Evolutionary conservation across 768 basidiomycete species (phyloP).

Genomic region (Melanogaster broomeanus): DNA sequence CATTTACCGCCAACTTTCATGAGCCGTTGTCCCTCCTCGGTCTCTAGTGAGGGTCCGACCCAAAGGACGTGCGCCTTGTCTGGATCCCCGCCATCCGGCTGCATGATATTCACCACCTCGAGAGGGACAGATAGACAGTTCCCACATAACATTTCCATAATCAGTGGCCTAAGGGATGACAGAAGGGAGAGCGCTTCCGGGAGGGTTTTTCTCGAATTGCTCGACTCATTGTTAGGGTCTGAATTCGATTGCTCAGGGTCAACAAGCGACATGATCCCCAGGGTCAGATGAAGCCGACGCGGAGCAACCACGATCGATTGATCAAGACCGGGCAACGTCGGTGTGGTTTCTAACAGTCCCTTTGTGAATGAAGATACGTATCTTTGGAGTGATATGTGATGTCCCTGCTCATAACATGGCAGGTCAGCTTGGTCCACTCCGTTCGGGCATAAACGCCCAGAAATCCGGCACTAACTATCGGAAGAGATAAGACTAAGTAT

Average conservation of each 20-base stretch:
- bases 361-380: conserved; percentile 39
- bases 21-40: conserved; percentile 32
- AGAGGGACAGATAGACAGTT: conserved; percentile 42
- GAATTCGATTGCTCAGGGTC: conserved; percentile 10
- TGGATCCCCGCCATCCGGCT: conserved; percentile 35
- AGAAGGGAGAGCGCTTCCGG: conserved; percentile 46
- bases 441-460: conserved; percentile 11
- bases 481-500: conserved; percentile 34
- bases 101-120: conserved; percentile 51
- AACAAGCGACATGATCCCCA: conserved; percentile 70
- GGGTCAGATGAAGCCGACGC: conserved; percentile 67
- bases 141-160: conserved; percentile 42
- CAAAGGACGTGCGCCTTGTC: conserved; percentile 57
- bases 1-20: conserved; percentile 37
- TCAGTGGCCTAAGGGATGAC: conserved; percentile 33
- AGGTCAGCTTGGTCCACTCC: conserved; percentile 3
- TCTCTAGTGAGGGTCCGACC: conserved; percentile 45
- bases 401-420: conserved; percentile 36
- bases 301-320: conserved; percentile 54
- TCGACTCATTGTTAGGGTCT: background rate
- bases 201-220: conserved; percentile 31
- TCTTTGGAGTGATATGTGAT: conserved; percentile 40
- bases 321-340: conserved; percentile 55
- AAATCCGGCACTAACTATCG: conserved; percentile 35
- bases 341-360: conserved; percentile 18